Evolutionary conservation across 176 grass and related monocot genomes (phyloP), one percentile per base, ranked within the genome.

Genomic region (Chrysopogon serrulatus): DNA sequence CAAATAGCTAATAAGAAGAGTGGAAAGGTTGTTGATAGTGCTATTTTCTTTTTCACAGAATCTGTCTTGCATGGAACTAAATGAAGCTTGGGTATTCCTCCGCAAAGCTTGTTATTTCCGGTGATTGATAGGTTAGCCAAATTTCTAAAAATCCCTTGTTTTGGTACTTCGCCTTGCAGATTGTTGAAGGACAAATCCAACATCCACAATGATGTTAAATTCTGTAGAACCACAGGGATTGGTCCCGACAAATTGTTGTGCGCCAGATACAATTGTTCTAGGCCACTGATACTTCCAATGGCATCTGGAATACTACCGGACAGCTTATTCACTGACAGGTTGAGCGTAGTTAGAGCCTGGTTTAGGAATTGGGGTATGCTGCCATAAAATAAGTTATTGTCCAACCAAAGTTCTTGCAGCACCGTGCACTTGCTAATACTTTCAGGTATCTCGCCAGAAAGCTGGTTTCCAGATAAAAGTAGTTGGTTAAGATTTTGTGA

Each of bases 111-210:
- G 26, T 1, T 74, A 44, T 89, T 87, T 28, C 83, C 83, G 1
- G 5, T 6, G 10, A 92, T 51, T 45, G 81, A 71, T 1, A 83
- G 8, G 0, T 79, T 27, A 26, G 66, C 13, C 0, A 64, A 21
- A 68, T 86, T 78, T 86, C 28, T 36, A 21, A 90, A 90, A 32
- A 86, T 15, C 1, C 83, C 77, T 0, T 18, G 18, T 30, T 18
- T 82, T 26, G 88, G 88, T 2, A 90, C 83, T 78, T 80, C 43
- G 24, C 88, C 88, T 3, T 66, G 71, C 36, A 90, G 26, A 26
- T 84, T 51, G 14, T 91, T 84, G n/a, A 66, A 91, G 10, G 84
- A 84, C 17, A 84, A 2, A 47, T 91, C 73, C 12, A 91, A 26
- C 3, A 28, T 1, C 0, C 1, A 49, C 3, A 83, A 65, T 33